Percentiles rank a stretch among this genome's conserved stretches.
phyloP scores from a whole-genome alignment of 1,139 yeast species.

The Debaryomyces subglobosus region DNA sequence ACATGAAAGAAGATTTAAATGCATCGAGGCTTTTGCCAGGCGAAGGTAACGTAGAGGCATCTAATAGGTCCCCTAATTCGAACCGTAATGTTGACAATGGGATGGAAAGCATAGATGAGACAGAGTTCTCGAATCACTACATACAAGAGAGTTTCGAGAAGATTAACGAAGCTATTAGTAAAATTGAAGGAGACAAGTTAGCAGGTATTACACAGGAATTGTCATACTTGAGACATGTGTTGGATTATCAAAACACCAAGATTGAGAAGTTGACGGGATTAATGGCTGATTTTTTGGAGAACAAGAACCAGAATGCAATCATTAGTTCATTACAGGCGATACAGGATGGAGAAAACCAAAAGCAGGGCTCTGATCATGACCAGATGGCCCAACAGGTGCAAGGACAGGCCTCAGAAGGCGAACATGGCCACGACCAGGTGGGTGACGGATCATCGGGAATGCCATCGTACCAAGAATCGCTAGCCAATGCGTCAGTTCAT shows the following conservation, averaged over 20 bases:
- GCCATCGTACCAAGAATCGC: constrained; percentile 10
- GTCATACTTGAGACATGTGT: constrained; percentile 38
- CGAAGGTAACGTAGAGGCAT: constrained; percentile 3
- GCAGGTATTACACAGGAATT: constrained; percentile 34
- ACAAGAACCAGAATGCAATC: constrained; percentile 36
- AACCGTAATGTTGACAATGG: constrained; percentile 1
- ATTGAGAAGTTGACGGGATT: constrained; percentile 42
- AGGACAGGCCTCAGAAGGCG: constrained; percentile 20
- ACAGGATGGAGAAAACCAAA: constrained; percentile 27
- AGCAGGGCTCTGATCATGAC: constrained; percentile 6
- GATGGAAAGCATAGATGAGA: constrained; percentile 3
- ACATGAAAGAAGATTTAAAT: constrained; percentile 8
- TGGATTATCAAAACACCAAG: constrained; percentile 43
- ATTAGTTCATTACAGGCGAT: constrained; percentile 30
- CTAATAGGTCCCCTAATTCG: neutral
- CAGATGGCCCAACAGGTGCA: constrained; percentile 10
- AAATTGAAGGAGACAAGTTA: constrained; percentile 26
- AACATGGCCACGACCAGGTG: constrained; percentile 20
- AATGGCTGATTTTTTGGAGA: constrained; percentile 36
- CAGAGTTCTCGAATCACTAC: constrained; percentile 8
- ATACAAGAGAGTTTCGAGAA: constrained; percentile 15
- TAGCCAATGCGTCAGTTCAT: constrained; percentile 14
- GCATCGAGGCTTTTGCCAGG: constrained; percentile 3
- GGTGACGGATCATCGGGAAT: constrained; percentile 7
- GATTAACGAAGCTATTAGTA: constrained; percentile 15